A percentile compares a stretch with the other conserved stretches of the same genome.
These are phyloP conservation scores for Solanum ossicruentum DNA, from an alignment of 257 asterid species.

Conservation along the genomic window DNA sequence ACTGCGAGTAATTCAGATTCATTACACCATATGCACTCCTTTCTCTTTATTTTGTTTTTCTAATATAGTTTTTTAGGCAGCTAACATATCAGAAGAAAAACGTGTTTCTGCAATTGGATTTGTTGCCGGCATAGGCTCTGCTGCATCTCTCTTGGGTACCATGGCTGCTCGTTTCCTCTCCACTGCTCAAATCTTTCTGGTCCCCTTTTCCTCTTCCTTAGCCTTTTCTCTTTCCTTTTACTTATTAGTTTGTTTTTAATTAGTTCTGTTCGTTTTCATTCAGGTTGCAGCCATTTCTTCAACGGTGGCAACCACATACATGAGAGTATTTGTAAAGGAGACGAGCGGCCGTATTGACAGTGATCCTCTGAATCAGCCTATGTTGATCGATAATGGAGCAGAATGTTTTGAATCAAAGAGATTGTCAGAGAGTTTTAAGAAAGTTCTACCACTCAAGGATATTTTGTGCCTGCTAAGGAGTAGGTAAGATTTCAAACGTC, in stretches of 20 bases:
- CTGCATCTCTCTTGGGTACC: slow-evolving; percentile 45
- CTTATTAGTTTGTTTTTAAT: not conserved
- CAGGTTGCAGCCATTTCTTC: slow-evolving; percentile 37
- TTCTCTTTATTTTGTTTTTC: not conserved
- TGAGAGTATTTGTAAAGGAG: slow-evolving; percentile 40
- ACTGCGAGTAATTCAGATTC: not conserved
- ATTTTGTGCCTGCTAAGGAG: slow-evolving; percentile 32
- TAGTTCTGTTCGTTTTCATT: not conserved
- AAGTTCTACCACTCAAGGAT: slow-evolving; percentile 27
- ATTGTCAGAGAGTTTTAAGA: not conserved
- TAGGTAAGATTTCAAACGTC: slow-evolving; percentile 20
- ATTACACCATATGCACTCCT: not conserved
- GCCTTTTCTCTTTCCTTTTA: not conserved
- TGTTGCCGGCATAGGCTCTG: slow-evolving; percentile 34
- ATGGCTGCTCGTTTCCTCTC: slow-evolving; percentile 43
- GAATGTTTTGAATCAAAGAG: slow-evolving; percentile 3
- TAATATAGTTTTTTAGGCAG: slow-evolving; percentile 25
- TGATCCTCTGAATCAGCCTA: not conserved
- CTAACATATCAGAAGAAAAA: slow-evolving; percentile 36
- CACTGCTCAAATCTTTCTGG: slow-evolving; percentile 31
- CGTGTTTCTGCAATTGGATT: slow-evolving; percentile 44
- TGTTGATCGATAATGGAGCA: not conserved
- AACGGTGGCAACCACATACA: slow-evolving; percentile 28
- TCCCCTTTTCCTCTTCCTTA: not conserved
- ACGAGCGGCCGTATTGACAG: not conserved